Percentiles rank a stretch among this genome's conserved stretches.
phyloP scores from a whole-genome alignment of 352 stramenopile genomes.

The Albugo candida region DNA sequence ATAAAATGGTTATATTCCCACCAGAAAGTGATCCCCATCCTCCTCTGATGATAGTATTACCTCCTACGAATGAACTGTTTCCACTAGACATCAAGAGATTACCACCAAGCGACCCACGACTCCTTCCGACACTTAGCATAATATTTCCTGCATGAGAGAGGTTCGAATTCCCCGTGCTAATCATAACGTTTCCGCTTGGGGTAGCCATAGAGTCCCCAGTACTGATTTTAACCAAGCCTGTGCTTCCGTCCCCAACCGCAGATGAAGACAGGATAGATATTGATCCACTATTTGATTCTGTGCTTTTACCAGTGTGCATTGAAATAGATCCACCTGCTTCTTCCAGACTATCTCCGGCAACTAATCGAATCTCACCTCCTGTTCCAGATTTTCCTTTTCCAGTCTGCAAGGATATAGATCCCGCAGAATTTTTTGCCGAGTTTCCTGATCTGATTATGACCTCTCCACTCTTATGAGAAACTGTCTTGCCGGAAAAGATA shows the following conservation, averaged over 20 bases:
- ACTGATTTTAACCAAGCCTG: constrained; percentile 24
- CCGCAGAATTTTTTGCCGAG: background rate
- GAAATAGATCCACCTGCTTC: constrained; percentile 21
- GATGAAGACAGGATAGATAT: constrained; percentile 23
- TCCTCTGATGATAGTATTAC: background rate
- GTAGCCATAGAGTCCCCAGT: constrained; percentile 22
- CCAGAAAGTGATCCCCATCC: background rate
- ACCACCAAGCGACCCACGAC: constrained; percentile 22
- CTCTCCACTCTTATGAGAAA: too few relatives aligned
- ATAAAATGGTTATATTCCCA: constrained; percentile 1
- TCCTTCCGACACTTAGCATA: constrained; percentile 23
- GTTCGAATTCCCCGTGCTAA: constrained; percentile 42
- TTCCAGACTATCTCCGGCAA: constrained; percentile 12
- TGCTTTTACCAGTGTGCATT: constrained; percentile 18
- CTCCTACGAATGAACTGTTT: constrained; percentile 18
- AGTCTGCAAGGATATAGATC: constrained; percentile 18
- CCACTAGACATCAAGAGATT: constrained; percentile 23
- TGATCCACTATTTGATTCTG: constrained; percentile 23
- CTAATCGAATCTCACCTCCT: constrained; percentile 25
- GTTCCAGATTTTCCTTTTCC: constrained; percentile 28
- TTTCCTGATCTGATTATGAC: too few relatives aligned
- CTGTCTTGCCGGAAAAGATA: too few relatives aligned
- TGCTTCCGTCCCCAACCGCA: constrained; percentile 21
- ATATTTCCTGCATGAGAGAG: constrained; percentile 32
- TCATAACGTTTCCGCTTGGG: constrained; percentile 40